A percentile compares a stretch with the other conserved stretches of the same genome.
Evolutionary conservation across 78 protist species (phyloP).

Genomic region (Cavenderia fasciculata): DNA sequence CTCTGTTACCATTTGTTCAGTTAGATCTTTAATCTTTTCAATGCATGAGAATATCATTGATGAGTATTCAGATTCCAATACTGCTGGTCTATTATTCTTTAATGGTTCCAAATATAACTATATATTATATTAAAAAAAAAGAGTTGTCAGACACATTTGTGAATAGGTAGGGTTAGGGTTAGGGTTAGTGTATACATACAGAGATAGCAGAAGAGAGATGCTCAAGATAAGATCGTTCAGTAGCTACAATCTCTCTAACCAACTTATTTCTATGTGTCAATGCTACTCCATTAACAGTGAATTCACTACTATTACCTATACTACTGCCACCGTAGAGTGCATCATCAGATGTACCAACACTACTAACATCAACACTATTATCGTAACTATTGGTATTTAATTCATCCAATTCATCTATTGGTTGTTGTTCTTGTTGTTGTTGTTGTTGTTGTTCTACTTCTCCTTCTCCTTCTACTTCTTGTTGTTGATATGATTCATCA

Average conservation of each 20-base stretch:
- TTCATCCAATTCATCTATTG: background rate
- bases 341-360: background rate
- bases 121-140: background rate
- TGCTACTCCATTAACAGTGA: too few relatives aligned
- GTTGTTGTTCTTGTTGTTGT: background rate
- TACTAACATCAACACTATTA: slow-evolving; percentile 15
- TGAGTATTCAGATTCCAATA: slow-evolving; percentile 9
- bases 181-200: background rate
- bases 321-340: background rate
- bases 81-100: slow-evolving; percentile 13
- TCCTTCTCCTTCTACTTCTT: background rate
- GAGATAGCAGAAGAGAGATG: background rate
- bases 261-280: background rate
- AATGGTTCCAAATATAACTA: slow-evolving; percentile 20
- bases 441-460: background rate
- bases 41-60: slow-evolving; percentile 2
- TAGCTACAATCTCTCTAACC: background rate
- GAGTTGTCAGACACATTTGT: too few relatives aligned
- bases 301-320: too few relatives aligned
- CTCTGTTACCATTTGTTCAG: background rate
- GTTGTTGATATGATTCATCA: background rate
- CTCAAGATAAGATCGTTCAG: background rate
- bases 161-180: too few relatives aligned
- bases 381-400: background rate
- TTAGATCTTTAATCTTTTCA: background rate